phyloP scores from a whole-genome alignment of 768 basidiomycete genomes.

The Rhizopogon vesiculosus region DNA sequence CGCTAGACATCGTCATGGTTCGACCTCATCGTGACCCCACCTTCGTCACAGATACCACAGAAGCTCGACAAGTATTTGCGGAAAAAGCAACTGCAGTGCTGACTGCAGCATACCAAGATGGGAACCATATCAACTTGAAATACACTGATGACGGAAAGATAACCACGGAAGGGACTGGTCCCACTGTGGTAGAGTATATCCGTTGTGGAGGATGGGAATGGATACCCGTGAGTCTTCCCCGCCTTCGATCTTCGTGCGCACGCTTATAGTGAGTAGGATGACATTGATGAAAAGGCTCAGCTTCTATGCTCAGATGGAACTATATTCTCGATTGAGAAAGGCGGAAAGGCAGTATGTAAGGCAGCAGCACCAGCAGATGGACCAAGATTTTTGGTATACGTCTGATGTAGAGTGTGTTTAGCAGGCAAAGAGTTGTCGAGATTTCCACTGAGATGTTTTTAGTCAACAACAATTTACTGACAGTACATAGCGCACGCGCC shows the following conservation, averaged over 20 bases:
- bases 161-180: constrained; percentile 39
- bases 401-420: constrained; percentile 19
- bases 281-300: constrained; percentile 56
- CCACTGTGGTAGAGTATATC: constrained; percentile 68
- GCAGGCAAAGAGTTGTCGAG: neutral
- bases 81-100: constrained; percentile 51
- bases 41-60: constrained; percentile 34
- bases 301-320: constrained; percentile 79
- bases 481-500: constrained; percentile 39
- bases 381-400: constrained; percentile 44
- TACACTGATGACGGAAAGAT: constrained; percentile 46
- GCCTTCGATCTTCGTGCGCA: neutral
- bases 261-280: constrained; percentile 38
- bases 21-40: constrained; percentile 64
- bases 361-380: constrained; percentile 31
- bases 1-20: constrained; percentile 73
- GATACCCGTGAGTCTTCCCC: constrained; percentile 58
- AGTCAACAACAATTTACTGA: constrained; percentile 42
- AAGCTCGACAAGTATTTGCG: constrained; percentile 45
- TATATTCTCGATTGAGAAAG: constrained; percentile 54
- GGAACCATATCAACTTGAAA: constrained; percentile 59
- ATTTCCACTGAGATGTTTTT: constrained; percentile 5
- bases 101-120: constrained; percentile 71
- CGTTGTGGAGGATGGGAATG: constrained; percentile 83
- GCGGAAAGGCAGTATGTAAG: constrained; percentile 53